Percentiles rank a stretch among this genome's conserved stretches.
Conservation (phyloP, 2,329 filamentous ascomycete species). For the Colletotrichum godetiae region DNA sequence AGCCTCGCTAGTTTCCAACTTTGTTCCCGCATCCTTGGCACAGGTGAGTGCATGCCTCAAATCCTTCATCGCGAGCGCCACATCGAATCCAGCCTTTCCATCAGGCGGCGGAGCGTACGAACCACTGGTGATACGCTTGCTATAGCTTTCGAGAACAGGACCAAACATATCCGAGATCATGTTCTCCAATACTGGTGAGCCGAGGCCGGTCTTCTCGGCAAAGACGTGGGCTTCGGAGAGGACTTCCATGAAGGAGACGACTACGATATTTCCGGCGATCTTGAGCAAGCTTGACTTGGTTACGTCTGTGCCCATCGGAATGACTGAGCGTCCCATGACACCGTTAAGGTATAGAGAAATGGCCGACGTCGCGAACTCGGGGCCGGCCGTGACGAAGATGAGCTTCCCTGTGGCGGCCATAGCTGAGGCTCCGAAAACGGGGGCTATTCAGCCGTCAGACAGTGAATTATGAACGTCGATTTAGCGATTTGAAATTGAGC, state of each 20-base stretch:
- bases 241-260: conserved; percentile 40
- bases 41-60: conserved; percentile 13
- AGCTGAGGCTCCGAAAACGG: conserved; percentile 54
- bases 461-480: too few relatives aligned
- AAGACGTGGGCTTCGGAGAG: conserved; percentile 44
- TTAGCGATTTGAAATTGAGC: neutral
- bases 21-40: conserved; percentile 9
- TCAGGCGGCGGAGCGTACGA: conserved; percentile 41
- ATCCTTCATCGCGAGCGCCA: conserved; percentile 23
- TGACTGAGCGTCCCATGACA: conserved; percentile 51
- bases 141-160: conserved; percentile 40
- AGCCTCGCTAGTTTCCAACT: conserved; percentile 10
- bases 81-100: conserved; percentile 15
- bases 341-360: conserved; percentile 52
- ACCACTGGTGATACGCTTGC: conserved; percentile 42
- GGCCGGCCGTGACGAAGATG: conserved; percentile 54
- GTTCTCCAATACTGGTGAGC: conserved; percentile 39
- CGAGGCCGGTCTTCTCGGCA: conserved; percentile 44
- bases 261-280: conserved; percentile 54
- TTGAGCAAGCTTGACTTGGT: conserved; percentile 53
- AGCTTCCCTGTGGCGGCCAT: conserved; percentile 55
- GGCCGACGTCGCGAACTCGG: conserved; percentile 43
- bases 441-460: conserved; percentile 38
- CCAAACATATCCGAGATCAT: conserved; percentile 44
- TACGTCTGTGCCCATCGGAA: conserved; percentile 54